phyloP scores from a whole-genome alignment of 441 rosid species.

The Brassica balearica region DNA sequence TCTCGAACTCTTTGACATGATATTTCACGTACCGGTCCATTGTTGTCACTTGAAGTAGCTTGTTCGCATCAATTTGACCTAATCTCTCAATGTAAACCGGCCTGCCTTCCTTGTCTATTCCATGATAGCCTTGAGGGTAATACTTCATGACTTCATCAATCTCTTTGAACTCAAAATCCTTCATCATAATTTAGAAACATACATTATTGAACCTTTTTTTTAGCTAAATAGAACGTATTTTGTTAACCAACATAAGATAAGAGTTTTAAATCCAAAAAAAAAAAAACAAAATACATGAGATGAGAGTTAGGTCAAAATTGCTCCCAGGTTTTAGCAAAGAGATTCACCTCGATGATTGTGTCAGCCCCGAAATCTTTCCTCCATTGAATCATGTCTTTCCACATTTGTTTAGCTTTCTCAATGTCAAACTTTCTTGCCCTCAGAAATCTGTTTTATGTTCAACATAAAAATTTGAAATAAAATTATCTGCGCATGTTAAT shows the following conservation, averaged over 20 bases:
- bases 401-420: slow-evolving; percentile 4
- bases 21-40: slow-evolving; percentile 60
- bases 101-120: slow-evolving; percentile 79
- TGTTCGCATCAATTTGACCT: slow-evolving; percentile 76
- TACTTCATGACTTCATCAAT: slow-evolving; percentile 68
- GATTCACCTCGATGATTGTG: slow-evolving; percentile 12
- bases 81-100: slow-evolving; percentile 79
- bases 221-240: neutral
- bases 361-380: slow-evolving; percentile 6
- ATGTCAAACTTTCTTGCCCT: slow-evolving; percentile 1
- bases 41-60: slow-evolving; percentile 60
- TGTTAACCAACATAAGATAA: neutral
- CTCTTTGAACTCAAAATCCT: slow-evolving; percentile 70
- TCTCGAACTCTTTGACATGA: slow-evolving; percentile 70
- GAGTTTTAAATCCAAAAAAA: neutral
- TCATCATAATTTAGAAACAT: neutral
- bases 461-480: neutral
- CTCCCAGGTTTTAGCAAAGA: neutral
- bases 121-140: slow-evolving; percentile 90
- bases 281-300: neutral
- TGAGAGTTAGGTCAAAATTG: neutral
- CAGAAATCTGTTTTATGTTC: neutral
- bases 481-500: neutral
- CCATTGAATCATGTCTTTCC: neutral
- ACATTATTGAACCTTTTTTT: neutral